Evolutionary conservation across 2,329 filamentous ascomycete genomes (phyloP).

Genomic region (Exophiala aquamarina): DNA sequence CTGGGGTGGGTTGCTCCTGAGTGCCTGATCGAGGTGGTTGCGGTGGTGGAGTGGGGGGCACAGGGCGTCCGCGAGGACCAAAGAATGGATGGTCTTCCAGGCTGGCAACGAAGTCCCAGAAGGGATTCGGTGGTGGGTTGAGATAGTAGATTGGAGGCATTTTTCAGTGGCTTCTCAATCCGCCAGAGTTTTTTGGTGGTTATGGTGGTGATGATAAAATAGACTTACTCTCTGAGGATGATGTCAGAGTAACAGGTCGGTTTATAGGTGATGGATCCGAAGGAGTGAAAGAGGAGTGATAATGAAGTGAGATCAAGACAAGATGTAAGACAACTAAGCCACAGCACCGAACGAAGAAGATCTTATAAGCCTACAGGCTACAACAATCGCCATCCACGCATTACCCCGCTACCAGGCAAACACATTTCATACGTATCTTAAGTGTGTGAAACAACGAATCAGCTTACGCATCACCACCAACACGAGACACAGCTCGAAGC

Average conservation of each 20-base stretch:
- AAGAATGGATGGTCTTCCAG: conserved; percentile 53
- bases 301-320: neutral
- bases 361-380: conserved; percentile 12
- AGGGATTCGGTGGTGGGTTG: conserved; percentile 40
- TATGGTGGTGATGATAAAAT: neutral
- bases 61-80: conserved; percentile 34
- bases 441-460: conserved; percentile 13
- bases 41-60: conserved; percentile 33
- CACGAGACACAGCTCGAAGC: conserved; percentile 15
- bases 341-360: neutral
- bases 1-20: conserved; percentile 36
- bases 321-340: neutral
- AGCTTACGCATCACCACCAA: conserved; percentile 9
- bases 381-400: too few species aligned
- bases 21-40: conserved; percentile 32
- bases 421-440: conserved; percentile 13
- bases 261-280: neutral
- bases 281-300: conserved; percentile 1
- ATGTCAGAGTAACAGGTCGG: neutral
- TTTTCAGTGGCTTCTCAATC: conserved; percentile 10
- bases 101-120: conserved; percentile 56
- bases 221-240: too few species aligned
- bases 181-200: conserved; percentile 2
- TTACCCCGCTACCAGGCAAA: conserved; percentile 24
- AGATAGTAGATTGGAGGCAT: conserved; percentile 57